Evolutionary conservation across 805 yeast species (phyloP), one percentile per base, ranked within the genome.

Genomic region (Candida tammaniensis): DNA sequence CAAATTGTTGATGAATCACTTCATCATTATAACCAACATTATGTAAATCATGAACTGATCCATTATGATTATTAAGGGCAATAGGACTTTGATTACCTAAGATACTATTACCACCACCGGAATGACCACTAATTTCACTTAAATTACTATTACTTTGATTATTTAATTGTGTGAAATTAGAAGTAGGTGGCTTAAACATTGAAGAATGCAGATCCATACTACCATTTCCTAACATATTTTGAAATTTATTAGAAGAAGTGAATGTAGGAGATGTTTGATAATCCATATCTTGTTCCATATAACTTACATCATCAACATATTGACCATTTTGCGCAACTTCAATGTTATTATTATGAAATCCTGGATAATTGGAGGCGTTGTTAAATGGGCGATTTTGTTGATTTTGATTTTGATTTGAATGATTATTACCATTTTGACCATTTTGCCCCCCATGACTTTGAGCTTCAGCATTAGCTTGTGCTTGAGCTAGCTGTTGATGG

Each of bases 141-240:
- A 67, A 47, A 38, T 67, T 64, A 8, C 70, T 61, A 36, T 53
- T 62, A 43, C 69, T 61, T 38, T 49, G 48, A 44, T 67, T 67
- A 43, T 57, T 58, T 41, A 67, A 49, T 35, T 61, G 63, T 11
- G 71, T 66, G 45, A 67, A 66, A 5, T 27, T 24, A 14, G 31
- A 17, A n/a, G 59, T 47, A 1, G 72, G 72, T 4, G 73, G 73
- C 33, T 57, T 60, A 43, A 65, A 67, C 30, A 46, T 44, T 5
- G 52, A 44, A 25, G 38, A 44, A 24, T 49, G 48, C 27, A 62
- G 55, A 39, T 66, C 73, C 21, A 67, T 57, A 35, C 65, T 60
- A 29, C 64, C 47, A 16, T 36, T 33, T 1, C 16, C 30, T 30
- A 17, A 42, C 40, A 36, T 48, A 43, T 55, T 47, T 18, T 61